phyloP scores from a whole-genome alignment of 1,139 yeast species.

The Diutina pseudorugosa region DNA sequence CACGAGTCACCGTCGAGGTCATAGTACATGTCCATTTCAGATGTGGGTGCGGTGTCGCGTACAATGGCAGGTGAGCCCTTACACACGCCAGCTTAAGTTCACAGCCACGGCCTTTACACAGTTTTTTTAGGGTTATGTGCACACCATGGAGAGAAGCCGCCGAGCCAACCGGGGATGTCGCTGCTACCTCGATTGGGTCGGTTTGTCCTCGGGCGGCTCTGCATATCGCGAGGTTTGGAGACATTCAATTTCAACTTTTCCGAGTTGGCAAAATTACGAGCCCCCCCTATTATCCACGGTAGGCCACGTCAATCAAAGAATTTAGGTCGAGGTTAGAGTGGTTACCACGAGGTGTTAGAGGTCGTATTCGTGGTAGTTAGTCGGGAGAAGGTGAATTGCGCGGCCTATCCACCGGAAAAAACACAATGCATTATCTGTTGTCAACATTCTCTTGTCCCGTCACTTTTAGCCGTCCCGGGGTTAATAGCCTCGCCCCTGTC shows the following conservation, averaged over 20 bases:
- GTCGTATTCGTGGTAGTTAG: no score
- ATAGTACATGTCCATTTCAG: not conserved
- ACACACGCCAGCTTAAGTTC: not conserved
- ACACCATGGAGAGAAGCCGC: no score
- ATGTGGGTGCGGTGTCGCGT: not conserved
- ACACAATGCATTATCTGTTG: not conserved
- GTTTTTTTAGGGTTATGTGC: not conserved
- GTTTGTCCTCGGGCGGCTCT: not conserved
- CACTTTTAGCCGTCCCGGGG: not conserved
- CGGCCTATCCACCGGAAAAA: no score
- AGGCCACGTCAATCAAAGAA: not conserved
- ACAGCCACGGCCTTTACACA: not conserved
- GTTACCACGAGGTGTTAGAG: not conserved
- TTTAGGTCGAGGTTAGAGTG: not conserved
- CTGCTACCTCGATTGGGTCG: not conserved
- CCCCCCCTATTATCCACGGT: not conserved
- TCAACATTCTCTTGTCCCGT: not conserved
- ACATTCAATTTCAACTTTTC: not conserved
- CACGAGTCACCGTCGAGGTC: not conserved
- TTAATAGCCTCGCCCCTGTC: not conserved
- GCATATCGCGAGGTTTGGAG: not conserved
- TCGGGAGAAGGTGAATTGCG: no score
- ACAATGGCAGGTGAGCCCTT: not conserved
- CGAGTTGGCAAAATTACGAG: not conserved
- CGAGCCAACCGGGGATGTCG: not conserved